Percentiles rank a stretch among this genome's conserved stretches.
Evolutionary conservation across 345 rosid species (phyloP).

Genomic region (Lepidium africanum): DNA sequence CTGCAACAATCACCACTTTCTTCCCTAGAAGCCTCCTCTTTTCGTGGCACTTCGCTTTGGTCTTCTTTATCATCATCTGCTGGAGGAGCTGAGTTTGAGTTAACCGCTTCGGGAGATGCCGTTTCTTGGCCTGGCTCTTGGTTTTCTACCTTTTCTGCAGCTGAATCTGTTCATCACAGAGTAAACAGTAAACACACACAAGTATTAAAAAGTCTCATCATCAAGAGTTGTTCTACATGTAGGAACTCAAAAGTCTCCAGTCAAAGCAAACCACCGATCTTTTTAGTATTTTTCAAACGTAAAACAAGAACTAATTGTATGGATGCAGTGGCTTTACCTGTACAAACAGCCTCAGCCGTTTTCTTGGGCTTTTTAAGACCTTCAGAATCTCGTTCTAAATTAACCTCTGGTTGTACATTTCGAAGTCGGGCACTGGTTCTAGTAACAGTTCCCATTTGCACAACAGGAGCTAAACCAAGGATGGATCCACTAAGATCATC

Average conservation of each 20-base stretch:
- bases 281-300: neutral
- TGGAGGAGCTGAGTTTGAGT: slow-evolving; percentile 29
- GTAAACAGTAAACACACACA: neutral
- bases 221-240: too few species aligned
- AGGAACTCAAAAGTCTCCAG: neutral
- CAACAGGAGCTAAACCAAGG: slow-evolving; percentile 60
- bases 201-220: too few species aligned
- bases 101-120: slow-evolving; percentile 30
- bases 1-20: slow-evolving; percentile 19
- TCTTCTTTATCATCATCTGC: slow-evolving; percentile 30
- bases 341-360: slow-evolving; percentile 34
- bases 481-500: slow-evolving; percentile 62
- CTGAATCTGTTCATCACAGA: slow-evolving; percentile 22
- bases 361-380: slow-evolving; percentile 76
- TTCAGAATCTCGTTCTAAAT: slow-evolving; percentile 58
- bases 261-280: neutral
- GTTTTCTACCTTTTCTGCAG: slow-evolving; percentile 26
- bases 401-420: slow-evolving; percentile 82
- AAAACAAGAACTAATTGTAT: neutral
- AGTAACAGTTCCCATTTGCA: slow-evolving; percentile 70
- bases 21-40: slow-evolving; percentile 3
- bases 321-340: slow-evolving; percentile 41
- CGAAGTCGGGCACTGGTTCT: slow-evolving; percentile 93
- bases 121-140: slow-evolving; percentile 41
- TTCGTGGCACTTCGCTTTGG: neutral